These are phyloP conservation scores for Macadamia integrifolia DNA, from an alignment of 164 flowering plant genomes.

Conservation along the genomic window DNA sequence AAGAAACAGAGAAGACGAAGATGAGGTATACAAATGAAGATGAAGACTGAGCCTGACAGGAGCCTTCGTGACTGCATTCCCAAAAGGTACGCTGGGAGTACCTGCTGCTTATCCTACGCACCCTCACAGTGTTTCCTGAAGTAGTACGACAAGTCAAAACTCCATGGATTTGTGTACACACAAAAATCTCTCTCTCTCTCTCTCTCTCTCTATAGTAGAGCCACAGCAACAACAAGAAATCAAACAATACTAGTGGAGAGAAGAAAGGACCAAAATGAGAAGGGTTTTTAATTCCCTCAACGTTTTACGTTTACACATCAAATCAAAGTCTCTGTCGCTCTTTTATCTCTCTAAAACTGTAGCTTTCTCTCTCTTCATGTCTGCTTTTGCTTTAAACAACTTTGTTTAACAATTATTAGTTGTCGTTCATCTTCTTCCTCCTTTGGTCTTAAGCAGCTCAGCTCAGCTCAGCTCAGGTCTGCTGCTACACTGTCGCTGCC, in stretches of 20 bases:
- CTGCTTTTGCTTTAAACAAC: too few relatives aligned
- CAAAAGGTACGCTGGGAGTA: not conserved
- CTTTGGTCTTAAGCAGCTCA: too few relatives aligned
- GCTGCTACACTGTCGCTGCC: too few relatives aligned
- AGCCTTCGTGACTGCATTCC: slow-evolving; percentile 13
- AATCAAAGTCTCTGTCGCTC: not conserved
- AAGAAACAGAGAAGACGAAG: slow-evolving; percentile 23
- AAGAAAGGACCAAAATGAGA: too few relatives aligned
- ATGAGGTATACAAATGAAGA: slow-evolving; percentile 6
- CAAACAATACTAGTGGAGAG: too few relatives aligned
- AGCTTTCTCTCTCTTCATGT: too few relatives aligned
- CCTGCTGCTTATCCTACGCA: slow-evolving; percentile 9
- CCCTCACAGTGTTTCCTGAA: slow-evolving; percentile 13
- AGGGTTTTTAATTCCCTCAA: too few relatives aligned
- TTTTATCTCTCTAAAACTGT: not conserved
- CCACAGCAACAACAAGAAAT: too few relatives aligned
- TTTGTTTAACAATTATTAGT: too few relatives aligned
- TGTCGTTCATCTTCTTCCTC: too few relatives aligned
- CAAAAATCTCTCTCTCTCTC: slow-evolving; percentile 3
- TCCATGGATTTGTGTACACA: slow-evolving; percentile 8
- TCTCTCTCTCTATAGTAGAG: not conserved
- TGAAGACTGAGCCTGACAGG: not conserved
- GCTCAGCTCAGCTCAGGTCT: too few relatives aligned
- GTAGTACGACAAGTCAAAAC: slow-evolving; percentile 10
- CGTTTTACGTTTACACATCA: not conserved